Evolutionary conservation across 2,329 filamentous ascomycete species (phyloP).

Genomic region (Rosellinia necatrix): DNA sequence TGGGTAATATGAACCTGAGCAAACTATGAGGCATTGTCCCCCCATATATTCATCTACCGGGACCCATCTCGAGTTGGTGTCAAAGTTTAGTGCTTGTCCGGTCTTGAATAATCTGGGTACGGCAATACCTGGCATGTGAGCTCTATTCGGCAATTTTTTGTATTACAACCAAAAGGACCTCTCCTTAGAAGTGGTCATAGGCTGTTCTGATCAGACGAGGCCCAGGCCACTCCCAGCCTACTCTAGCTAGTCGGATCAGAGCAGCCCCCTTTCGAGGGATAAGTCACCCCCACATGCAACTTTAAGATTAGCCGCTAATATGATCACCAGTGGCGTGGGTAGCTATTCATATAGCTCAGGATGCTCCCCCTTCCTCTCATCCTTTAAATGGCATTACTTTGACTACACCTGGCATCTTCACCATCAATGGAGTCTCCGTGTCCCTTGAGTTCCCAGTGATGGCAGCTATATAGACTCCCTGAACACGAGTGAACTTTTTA

Average conservation of each 20-base stretch:
- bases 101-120: constrained; percentile 41
- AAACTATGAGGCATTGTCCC: constrained; percentile 27
- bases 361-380: constrained; percentile 28
- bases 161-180: constrained; percentile 24
- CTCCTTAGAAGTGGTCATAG: constrained; percentile 29
- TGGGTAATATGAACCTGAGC: constrained; percentile 29
- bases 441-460: constrained; percentile 27
- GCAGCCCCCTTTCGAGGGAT: constrained; percentile 40
- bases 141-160: constrained; percentile 34
- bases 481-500: constrained; percentile 28
- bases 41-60: constrained; percentile 49
- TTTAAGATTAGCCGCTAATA: constrained; percentile 24
- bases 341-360: constrained; percentile 20
- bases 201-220: constrained; percentile 23
- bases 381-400: constrained; percentile 31
- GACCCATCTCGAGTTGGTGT: constrained; percentile 93
- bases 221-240: neutral
- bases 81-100: constrained; percentile 93
- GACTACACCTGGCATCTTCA: constrained; percentile 33
- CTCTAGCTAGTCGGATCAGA: constrained; percentile 7
- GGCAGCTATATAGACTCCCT: constrained; percentile 32
- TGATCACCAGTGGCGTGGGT: constrained; percentile 12
- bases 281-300: constrained; percentile 30
- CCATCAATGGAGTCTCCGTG: constrained; percentile 32
- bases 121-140: constrained; percentile 17